Base-by-base conservation (phyloP, 1,139 yeast species). In the Lodderomyces margitis region DNA sequence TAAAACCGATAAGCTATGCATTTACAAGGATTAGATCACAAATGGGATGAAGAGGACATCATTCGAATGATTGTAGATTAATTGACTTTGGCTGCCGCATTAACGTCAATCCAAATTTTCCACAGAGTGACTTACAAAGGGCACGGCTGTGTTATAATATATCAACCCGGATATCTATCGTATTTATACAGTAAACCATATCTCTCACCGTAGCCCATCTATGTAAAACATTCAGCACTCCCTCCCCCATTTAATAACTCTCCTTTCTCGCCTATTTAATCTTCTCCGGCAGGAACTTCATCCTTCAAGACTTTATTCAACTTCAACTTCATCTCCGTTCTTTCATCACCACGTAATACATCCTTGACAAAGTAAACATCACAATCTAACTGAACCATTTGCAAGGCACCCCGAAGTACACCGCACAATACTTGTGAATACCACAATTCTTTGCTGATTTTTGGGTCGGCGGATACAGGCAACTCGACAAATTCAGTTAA, bases 221-320 rank as follows among this genome's bases (percentile, higher is more conserved):
- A n/a, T n/a, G n/a, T n/a, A n/a, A n/a, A n/a, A n/a, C n/a, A n/a
- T n/a, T n/a, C n/a, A n/a, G n/a, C n/a, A n/a, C n/a, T n/a, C n/a
- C n/a, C n/a, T n/a, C n/a, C n/a, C n/a, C n/a, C n/a, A n/a, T n/a
- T n/a, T n/a, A n/a, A n/a, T n/a, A n/a, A n/a, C n/a, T n/a, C n/a
- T n/a, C n/a, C n/a, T n/a, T n/a, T n/a, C n/a, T n/a, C n/a, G n/a
- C n/a, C n/a, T n/a, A n/a, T n/a, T n/a, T 36, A 36, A 25, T 91
- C 97, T 61, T 92, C 98, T 16, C 98, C 98, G 6, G 95, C 95
- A 7, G 98, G 98, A 36, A 92, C 85, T 65, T 92, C 98, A 58
- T 92, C 98, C 60, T 87, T 89, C 52, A 92, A 68, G 5, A 88
- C 77, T 55, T 75, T 82, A 41, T 83, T 70, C 53, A 92, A 69